Conservation (phyloP, 2,329 filamentous ascomycete species). For the Aspergillus sp. region DNA sequence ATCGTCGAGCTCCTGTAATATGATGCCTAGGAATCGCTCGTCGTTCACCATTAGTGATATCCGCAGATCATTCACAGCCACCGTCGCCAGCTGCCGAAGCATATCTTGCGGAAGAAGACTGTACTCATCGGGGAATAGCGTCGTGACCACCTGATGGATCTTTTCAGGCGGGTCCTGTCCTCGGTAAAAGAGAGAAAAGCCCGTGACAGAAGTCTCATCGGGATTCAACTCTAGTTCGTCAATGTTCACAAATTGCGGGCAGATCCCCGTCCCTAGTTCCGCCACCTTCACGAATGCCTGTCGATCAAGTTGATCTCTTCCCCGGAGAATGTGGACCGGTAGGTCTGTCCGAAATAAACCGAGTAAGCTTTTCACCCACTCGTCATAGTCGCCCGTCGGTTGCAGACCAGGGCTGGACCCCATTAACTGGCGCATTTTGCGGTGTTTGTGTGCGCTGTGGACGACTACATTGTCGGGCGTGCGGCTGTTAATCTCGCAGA, state of each 20-base stretch:
- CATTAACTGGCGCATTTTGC: background rate
- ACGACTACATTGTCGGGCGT: slow-evolving; percentile 7
- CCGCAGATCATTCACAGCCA: slow-evolving; percentile 33
- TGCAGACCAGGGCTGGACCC: background rate
- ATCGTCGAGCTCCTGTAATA: slow-evolving; percentile 24
- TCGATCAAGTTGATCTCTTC: background rate
- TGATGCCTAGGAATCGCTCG: slow-evolving; percentile 32
- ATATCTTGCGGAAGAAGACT: slow-evolving; percentile 19
- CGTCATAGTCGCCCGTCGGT: background rate
- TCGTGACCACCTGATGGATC: slow-evolving; percentile 25
- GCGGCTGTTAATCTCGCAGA: slow-evolving; percentile 19
- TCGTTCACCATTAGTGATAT: slow-evolving; percentile 30
- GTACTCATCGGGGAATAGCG: slow-evolving; percentile 32
- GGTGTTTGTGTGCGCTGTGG: background rate
- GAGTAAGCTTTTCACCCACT: background rate
- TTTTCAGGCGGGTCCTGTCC: slow-evolving; percentile 12
- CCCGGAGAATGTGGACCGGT: slow-evolving; percentile 4
- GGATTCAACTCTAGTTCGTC: slow-evolving; percentile 1
- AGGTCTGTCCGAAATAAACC: background rate
- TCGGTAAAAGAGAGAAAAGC: slow-evolving; percentile 14
- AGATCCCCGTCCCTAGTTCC: background rate
- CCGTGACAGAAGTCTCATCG: background rate
- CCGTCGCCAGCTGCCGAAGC: slow-evolving; percentile 22
- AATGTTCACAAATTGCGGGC: background rate
- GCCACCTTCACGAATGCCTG: background rate